phyloP scores from a whole-genome alignment of 352 stramenopile species.

The Phytophthora cactorum region DNA sequence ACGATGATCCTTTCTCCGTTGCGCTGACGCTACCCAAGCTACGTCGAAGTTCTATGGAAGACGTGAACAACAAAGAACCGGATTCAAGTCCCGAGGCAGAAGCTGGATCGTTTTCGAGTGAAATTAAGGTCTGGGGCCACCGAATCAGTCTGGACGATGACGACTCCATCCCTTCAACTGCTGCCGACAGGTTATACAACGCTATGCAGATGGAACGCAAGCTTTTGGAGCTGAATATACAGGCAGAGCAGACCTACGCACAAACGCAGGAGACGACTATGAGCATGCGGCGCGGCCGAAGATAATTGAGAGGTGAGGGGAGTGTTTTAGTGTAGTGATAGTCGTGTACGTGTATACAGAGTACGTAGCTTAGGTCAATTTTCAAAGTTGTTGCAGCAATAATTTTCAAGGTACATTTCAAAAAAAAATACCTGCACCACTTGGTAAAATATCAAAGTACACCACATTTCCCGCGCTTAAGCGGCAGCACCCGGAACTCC shows the following conservation, averaged over 20 bases:
- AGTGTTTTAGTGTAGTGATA: conserved; percentile 6
- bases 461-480: not conserved
- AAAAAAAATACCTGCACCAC: not conserved
- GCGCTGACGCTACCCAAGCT: conserved; percentile 29
- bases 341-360: not conserved
- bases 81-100: conserved; percentile 12
- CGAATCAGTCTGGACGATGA: conserved; percentile 27
- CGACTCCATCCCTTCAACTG: conserved; percentile 25
- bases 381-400: not conserved
- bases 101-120: conserved; percentile 6
- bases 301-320: not conserved
- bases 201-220: conserved; percentile 19
- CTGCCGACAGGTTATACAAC: conserved; percentile 9
- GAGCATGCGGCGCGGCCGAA: conserved; percentile 3
- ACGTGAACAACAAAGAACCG: conserved; percentile 9
- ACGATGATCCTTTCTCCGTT: conserved; percentile 33
- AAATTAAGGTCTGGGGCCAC: conserved; percentile 20
- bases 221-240: conserved; percentile 22
- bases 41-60: conserved; percentile 17
- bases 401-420: not conserved
- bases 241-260: conserved; percentile 20
- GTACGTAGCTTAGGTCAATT: no score
- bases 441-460: conserved; percentile 3
- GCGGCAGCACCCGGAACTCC: conserved; percentile 13
- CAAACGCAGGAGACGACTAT: conserved; percentile 22